Base-by-base conservation (phyloP, 257 asterid genomes). In the Nicotiana tomentosiformis region DNA sequence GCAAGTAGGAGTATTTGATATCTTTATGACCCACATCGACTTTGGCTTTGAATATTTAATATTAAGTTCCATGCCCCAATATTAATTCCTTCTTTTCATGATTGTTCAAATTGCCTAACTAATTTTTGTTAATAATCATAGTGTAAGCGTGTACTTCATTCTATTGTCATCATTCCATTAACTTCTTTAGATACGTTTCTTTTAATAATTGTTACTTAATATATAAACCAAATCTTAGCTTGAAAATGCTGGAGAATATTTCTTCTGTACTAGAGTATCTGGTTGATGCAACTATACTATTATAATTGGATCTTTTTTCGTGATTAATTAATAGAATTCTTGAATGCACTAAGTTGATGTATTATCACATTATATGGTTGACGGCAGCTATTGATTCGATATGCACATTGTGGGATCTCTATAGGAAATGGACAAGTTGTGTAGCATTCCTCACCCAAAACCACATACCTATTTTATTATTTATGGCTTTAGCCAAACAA, bases 161-260 rank as follows among this genome's bases (percentile, higher is more conserved):
- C 87, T 70, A 77, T 82, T 77, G 82, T 87, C 91, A 89, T 89
- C 90, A 89, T 90, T 84, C 84, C 81, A 85, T 84, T 88, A 85
- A 86, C 76, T 86, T 83, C 87, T 80, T 85, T 82, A 81, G 84
- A 78, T 74, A 74, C 62, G 26, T 49, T 11, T 72, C 32, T 56
- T 85, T 82, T 70, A 43, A 83, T 84, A 51, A 64, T 74, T 85
- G 80, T 74, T 72, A 72, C 35, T 32, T 69, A 58, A 81, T 77
- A 85, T 43, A 70, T 12, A 79, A 88, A 85, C 89, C 87, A 70
- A 81, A 84, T 82, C 87, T 86, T 86, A 57, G 84, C 82, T 58
- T 20, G 66, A 46, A 84, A 29, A 85, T 32, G 82, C 81, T 56
- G 56, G 51, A 77, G 80, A 85, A 78, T 83, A 67, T 76, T 81